Percentiles rank a stretch among this genome's conserved stretches.
phyloP scores from a whole-genome alignment of 257 asterid species.

The Solanum tacnaense region DNA sequence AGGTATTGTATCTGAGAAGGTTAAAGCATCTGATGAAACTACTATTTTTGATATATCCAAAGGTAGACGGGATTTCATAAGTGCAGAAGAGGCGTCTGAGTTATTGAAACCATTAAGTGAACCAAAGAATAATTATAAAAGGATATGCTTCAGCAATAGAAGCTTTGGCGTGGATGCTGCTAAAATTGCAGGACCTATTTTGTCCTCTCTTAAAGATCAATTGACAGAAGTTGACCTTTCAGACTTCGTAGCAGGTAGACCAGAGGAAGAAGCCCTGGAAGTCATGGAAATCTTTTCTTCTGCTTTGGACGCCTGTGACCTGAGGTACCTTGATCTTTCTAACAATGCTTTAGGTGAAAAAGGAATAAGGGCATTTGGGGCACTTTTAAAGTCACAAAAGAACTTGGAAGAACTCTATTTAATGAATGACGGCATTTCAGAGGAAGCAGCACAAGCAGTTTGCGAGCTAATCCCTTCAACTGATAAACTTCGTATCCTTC shows the following conservation, averaged over 20 bases:
- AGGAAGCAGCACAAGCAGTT: slow-evolving; percentile 83
- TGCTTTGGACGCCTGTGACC: slow-evolving; percentile 59
- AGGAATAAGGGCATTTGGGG: slow-evolving; percentile 72
- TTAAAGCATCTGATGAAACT: slow-evolving; percentile 32
- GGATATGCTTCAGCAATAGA: slow-evolving; percentile 83
- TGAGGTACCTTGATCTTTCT: slow-evolving; percentile 64
- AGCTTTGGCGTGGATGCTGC: slow-evolving; percentile 89
- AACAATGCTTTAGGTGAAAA: slow-evolving; percentile 91
- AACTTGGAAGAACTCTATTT: slow-evolving; percentile 82
- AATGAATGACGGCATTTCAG: slow-evolving; percentile 77
- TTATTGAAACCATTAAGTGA: slow-evolving; percentile 50
- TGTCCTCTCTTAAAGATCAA: slow-evolving; percentile 57
- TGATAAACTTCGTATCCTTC: slow-evolving; percentile 55
- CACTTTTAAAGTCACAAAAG: slow-evolving; percentile 60
- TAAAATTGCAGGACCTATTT: slow-evolving; percentile 50
- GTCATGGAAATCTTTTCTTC: slow-evolving; percentile 70
- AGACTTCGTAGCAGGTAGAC: slow-evolving; percentile 78
- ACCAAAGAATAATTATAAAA: slow-evolving; percentile 44
- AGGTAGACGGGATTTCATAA: slow-evolving; percentile 53
- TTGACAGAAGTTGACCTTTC: slow-evolving; percentile 83
- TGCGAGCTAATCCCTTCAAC: slow-evolving; percentile 71
- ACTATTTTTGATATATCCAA: slow-evolving; percentile 71
- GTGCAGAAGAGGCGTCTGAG: slow-evolving; percentile 54
- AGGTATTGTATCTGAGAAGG: slow-evolving; percentile 26
- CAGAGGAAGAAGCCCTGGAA: slow-evolving; percentile 85